Percentiles rank a stretch among this genome's conserved stretches.
Conservation (phyloP, 768 basidiomycete genomes). For the Mycena metata region DNA sequence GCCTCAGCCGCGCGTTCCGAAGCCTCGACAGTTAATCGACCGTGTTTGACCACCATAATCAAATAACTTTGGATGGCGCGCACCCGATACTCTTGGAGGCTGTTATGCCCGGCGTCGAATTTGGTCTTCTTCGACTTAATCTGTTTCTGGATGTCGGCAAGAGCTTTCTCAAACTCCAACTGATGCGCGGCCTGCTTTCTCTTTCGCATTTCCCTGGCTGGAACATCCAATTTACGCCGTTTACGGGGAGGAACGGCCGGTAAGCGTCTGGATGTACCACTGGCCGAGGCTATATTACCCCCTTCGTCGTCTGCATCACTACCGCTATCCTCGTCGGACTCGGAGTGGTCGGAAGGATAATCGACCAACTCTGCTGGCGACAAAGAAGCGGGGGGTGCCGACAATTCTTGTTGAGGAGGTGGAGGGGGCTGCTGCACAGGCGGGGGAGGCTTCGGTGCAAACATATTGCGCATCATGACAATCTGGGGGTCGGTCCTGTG, state of each 20-base stretch:
- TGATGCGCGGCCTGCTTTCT: background rate
- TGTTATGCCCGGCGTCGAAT: constrained; percentile 37
- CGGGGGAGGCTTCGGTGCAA: background rate
- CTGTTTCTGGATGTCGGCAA: constrained; percentile 34
- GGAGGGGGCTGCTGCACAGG: background rate
- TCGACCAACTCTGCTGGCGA: constrained; percentile 2
- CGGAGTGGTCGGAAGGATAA: constrained; percentile 7
- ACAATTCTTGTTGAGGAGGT: no score
- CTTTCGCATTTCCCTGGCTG: background rate
- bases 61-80: constrained; percentile 36
- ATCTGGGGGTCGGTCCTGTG: constrained; percentile 6
- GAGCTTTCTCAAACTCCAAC: background rate
- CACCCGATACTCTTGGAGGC: constrained; percentile 35
- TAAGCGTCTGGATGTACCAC: background rate
- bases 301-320: constrained; percentile 7
- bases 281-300: background rate
- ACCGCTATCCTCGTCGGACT: background rate
- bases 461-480: constrained; percentile 4
- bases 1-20: constrained; percentile 34
- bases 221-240: constrained; percentile 9
- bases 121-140: constrained; percentile 31
- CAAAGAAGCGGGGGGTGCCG: background rate
- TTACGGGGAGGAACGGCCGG: background rate
- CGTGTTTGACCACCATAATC: constrained; percentile 31
- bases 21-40: constrained; percentile 29